Evolutionary conservation across 352 stramenopile genomes (phyloP).

Genomic region (Phytopythium kandeliae): DNA sequence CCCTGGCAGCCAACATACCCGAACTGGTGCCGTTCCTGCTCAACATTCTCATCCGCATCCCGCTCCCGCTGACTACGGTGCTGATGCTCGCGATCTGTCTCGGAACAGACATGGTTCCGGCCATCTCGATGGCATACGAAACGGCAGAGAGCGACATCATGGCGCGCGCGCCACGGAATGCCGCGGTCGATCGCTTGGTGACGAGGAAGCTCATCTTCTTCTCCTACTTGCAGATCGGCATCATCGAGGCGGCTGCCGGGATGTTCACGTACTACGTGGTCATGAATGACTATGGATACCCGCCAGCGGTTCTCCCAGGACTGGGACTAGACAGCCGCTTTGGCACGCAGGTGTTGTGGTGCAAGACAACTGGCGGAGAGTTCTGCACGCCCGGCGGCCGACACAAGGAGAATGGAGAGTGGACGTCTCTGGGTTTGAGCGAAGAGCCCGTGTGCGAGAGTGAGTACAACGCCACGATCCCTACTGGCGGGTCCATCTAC

Average conservation of each 20-base stretch:
- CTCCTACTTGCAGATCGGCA: conserved; percentile 83
- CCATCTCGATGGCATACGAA: conserved; percentile 92
- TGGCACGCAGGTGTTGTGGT: conserved; percentile 67
- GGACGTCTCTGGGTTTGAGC: conserved; percentile 14
- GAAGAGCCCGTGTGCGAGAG: conserved; percentile 16
- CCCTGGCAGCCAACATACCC: conserved; percentile 89
- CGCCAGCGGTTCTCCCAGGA: conserved; percentile 45
- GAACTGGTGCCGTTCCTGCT: conserved; percentile 84
- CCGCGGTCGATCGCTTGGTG: conserved; percentile 81
- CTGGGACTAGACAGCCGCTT: conserved; percentile 53
- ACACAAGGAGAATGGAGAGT: conserved; percentile 18
- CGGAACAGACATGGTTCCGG: conserved; percentile 90
- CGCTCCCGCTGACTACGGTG: conserved; percentile 85
- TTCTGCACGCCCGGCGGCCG: conserved; percentile 36
- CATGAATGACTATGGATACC: conserved; percentile 87
- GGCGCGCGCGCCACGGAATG: conserved; percentile 69
- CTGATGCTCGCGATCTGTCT: conserved; percentile 92
- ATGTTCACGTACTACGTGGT: conserved; percentile 89
- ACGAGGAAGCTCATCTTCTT: conserved; percentile 88
- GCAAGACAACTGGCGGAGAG: conserved; percentile 60
- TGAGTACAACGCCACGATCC: conserved; percentile 25
- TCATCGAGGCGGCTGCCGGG: conserved; percentile 82
- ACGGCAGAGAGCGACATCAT: conserved; percentile 85
- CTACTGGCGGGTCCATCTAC: conserved; percentile 19
- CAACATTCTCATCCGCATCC: conserved; percentile 83